Base-by-base conservation (phyloP, 2,329 filamentous ascomycete species). In the Magnaporthiopsis rhizophila region DNA sequence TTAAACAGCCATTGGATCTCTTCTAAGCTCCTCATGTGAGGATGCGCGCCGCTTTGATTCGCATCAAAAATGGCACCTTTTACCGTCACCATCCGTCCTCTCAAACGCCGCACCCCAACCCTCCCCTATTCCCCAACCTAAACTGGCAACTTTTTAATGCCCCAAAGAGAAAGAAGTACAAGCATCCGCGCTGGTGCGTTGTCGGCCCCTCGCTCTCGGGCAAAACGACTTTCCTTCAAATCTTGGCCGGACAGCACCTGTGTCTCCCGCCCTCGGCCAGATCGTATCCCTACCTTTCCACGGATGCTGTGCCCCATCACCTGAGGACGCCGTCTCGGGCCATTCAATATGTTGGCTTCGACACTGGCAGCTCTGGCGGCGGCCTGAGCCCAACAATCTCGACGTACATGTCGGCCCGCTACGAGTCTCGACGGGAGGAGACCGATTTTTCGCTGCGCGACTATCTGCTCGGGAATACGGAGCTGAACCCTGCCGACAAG, bases 321-420 rank as follows among this genome's bases (percentile, higher is more conserved):
- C 74, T 90, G 61, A 82, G 84, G 59, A 83, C 80, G 63, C 86
- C 89, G 0, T 80, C 80, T 15, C 81, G 82, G 68, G 92, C 92
- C 0, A 89, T 99, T 65, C 88, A 89, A 69, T 94, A 97, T 79
- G 92, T 98, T 12, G 94, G 95, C 0, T 98, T 98, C 72, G 90
- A 92, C 71, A 87, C 86, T 2, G 90, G 93, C 69, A 83, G 86
- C 32, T 82, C 82, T 7, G 77, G 81, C 61, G 77, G 84, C 18
- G 71, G 72, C 0, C 77, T 84, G 7, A 81, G 83, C 2, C 78
- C 79, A n/a, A 80, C 81, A 7, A 82, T 83, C 0, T 89, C 90
- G 26, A 88, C 92, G 5, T 97, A 97, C 73, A 78, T 98, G 24
- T 92, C 91, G 65, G 92, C 92, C 21, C 83, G 95, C 56, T 99